These are phyloP conservation scores for Friedmanniomyces endolithicus DNA, from an alignment of 495 filamentous ascomycete species.

Conservation along the genomic window DNA sequence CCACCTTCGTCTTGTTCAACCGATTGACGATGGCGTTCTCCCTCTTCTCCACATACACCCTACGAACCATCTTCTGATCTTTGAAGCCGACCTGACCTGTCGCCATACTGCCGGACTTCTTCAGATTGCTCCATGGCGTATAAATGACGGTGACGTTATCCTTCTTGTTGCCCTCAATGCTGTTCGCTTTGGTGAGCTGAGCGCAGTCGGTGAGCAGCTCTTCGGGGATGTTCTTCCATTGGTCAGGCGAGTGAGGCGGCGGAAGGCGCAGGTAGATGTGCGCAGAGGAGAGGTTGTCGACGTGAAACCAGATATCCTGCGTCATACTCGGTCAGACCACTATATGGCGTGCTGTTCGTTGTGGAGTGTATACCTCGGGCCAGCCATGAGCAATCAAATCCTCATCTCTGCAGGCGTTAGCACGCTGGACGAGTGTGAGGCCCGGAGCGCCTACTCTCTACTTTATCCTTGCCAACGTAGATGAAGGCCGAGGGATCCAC, in stretches of 20 bases:
- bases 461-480: slow-evolving; percentile 97
- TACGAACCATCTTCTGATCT: slow-evolving; percentile 72
- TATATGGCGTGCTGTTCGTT: too few relatives aligned
- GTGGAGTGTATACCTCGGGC: slow-evolving; percentile 41
- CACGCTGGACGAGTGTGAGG: background rate
- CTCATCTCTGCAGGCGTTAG: slow-evolving; percentile 53
- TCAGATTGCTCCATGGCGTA: slow-evolving; percentile 94
- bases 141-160: slow-evolving; percentile 95
- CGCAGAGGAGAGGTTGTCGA: slow-evolving; percentile 90
- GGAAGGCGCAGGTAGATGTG: slow-evolving; percentile 85
- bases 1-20: slow-evolving; percentile 85
- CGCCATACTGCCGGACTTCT: slow-evolving; percentile 94
- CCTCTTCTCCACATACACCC: slow-evolving; percentile 58
- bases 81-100: slow-evolving; percentile 91
- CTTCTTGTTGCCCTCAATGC: slow-evolving; percentile 98
- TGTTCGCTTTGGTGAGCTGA: slow-evolving; percentile 96
- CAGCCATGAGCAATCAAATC: slow-evolving; percentile 85
- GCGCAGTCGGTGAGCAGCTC: slow-evolving; percentile 74
- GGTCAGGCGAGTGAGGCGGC: slow-evolving; percentile 56
- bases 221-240: slow-evolving; percentile 71
- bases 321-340: too few relatives aligned
- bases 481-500: slow-evolving; percentile 67
- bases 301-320: slow-evolving; percentile 93
- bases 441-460: slow-evolving; percentile 60
- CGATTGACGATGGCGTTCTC: slow-evolving; percentile 89